Percentiles rank a stretch among this genome's conserved stretches.
phyloP scores from a whole-genome alignment of 345 rosid genomes.

The Mangifera indica region DNA sequence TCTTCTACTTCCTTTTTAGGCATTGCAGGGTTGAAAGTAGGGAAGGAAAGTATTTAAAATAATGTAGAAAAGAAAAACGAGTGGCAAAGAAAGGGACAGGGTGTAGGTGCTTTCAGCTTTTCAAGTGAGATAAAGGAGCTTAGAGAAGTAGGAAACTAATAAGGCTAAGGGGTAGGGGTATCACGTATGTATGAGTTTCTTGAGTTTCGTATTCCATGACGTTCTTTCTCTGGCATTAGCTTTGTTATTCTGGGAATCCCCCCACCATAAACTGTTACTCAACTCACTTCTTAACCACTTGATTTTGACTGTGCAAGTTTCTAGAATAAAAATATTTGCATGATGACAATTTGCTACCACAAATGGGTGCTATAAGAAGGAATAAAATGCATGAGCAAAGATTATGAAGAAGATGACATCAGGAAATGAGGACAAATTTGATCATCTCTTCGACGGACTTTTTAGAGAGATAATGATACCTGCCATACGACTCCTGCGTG shows the following conservation, averaged over 20 bases:
- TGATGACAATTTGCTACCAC: no score
- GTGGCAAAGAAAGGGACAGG: constrained; percentile 56
- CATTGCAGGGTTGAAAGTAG: constrained; percentile 18
- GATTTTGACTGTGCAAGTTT: constrained; percentile 18
- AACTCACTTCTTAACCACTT: constrained; percentile 5
- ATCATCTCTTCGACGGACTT: no score
- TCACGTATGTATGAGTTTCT: constrained; percentile 10
- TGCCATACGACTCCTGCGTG: no score
- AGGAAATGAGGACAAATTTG: no score
- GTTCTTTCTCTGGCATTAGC: constrained; percentile 10
- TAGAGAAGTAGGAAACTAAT: constrained; percentile 9
- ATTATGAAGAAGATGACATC: no score
- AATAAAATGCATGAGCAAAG: no score
- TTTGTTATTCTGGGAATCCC: background rate
- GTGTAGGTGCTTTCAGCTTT: constrained; percentile 53
- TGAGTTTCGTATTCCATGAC: constrained; percentile 29
- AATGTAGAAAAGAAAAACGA: constrained; percentile 25
- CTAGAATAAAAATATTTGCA: background rate
- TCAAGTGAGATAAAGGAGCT: background rate
- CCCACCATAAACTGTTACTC: background rate
- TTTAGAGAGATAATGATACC: no score
- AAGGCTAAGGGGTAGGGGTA: background rate
- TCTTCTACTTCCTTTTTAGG: constrained; percentile 39
- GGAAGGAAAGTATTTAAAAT: constrained; percentile 7
- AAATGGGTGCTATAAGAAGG: no score